These are phyloP conservation scores for Cryptomeria japonica DNA, from an alignment of 75 land plant genomes.

Conservation along the genomic window DNA sequence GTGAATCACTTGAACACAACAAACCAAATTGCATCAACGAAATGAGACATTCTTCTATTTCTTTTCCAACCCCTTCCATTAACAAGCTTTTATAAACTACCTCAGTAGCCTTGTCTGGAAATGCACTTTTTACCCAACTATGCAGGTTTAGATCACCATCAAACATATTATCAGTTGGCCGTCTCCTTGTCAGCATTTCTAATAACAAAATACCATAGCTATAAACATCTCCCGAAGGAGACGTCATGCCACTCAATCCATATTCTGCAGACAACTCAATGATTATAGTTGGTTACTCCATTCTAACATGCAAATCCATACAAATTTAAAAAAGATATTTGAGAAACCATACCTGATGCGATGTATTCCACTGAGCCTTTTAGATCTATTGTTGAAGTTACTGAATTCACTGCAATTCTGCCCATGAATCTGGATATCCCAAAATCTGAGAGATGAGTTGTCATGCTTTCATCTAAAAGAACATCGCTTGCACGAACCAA, in stretches of 20 bases:
- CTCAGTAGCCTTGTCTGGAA: not conserved
- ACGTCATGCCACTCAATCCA: conserved; percentile 13
- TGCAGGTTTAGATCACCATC: conserved; percentile 12
- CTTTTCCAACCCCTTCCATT: not conserved
- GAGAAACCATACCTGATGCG: too few species aligned
- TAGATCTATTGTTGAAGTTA: too few species aligned
- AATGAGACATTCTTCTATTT: not conserved
- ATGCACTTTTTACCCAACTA: not conserved
- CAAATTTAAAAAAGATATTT: not conserved
- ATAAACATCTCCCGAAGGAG: conserved; percentile 34
- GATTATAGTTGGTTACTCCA: not conserved
- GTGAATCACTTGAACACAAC: conserved; percentile 28
- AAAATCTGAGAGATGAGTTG: too few species aligned
- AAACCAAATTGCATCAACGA: conserved; percentile 17
- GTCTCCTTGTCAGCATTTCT: conserved; percentile 29
- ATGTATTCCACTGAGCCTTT: too few species aligned
- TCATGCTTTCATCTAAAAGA: too few species aligned
- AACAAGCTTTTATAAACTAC: not conserved
- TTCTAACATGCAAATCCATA: not conserved
- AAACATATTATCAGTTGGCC: conserved; percentile 24
- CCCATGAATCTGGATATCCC: too few species aligned
- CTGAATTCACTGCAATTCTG: too few species aligned
- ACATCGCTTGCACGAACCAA: too few species aligned
- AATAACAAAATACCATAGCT: conserved; percentile 37
- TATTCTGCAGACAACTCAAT: conserved; percentile 26